Evolutionary conservation across 768 basidiomycete genomes (phyloP), one percentile per base, ranked within the genome.

Genomic region (Bullera alba): DNA sequence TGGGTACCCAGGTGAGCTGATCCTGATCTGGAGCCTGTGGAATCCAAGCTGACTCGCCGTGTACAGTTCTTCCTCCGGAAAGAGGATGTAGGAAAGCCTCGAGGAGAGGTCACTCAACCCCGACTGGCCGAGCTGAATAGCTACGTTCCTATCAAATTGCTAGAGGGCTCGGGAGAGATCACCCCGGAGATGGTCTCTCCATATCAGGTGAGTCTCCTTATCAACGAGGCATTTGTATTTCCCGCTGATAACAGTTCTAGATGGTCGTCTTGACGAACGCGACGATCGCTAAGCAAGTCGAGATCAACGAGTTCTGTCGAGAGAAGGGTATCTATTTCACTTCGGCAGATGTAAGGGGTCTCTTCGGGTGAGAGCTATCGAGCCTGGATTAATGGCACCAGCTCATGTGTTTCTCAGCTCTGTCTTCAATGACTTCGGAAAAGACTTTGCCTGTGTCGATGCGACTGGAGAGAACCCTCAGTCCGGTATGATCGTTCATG

Each of bases 391-490:
- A 27, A 23, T 30, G 12, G 28, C 43, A n/a, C 26, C 6, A 19
- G 48, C 50, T 42, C 47, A 51, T 41, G 21, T 42, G 42, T 21
- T 25, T 14, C 22, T 30, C 65, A 95, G 92, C 14, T 84, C 87
- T 52, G 84, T 85, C 14, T 99, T 99, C 79, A 93, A 87, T 70
- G 95, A 99, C 73, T 97, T 99, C 60, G 95, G 95, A 5, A 74
- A 83, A 22, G 88, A 87, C 71, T 99, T 97, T 69, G 84, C 88
- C 15, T 92, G 90, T 59, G 87, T 95, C 22, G 95, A 99, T 69
- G 84, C 90, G n/a, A 92, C 87, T n/a, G 95, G 95, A 16, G 95
- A 97, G 74, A 84, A 89, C 58, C 85, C 91, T 2, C 77, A 96
- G 50, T 79, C 82, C 1, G 95, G 95, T 17, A 96, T 99, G 90